Evolutionary conservation across 2,329 filamentous ascomycete genomes (phyloP).

Genomic region (Colletotrichum liaoningense): DNA sequence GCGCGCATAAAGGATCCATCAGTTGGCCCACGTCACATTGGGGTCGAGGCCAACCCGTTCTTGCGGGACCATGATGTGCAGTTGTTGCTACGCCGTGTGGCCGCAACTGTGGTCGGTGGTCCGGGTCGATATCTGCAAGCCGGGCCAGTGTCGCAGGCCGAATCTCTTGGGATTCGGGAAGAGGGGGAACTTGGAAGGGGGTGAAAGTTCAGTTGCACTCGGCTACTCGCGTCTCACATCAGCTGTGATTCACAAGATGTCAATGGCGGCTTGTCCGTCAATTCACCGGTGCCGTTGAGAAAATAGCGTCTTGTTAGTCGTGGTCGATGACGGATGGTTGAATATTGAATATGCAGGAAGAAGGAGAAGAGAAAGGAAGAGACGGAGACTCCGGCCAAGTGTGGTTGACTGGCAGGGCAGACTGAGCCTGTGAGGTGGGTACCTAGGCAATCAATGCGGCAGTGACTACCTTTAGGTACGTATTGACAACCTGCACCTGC

Average conservation of each 20-base stretch:
- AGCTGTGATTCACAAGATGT: not conserved
- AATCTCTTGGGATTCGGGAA: not conserved
- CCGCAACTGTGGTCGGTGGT: not conserved
- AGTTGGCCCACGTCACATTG: constrained; percentile 16
- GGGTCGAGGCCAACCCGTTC: constrained; percentile 13
- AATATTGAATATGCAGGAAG: constrained; percentile 6
- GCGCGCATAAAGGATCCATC: not conserved
- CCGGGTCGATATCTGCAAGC: not conserved
- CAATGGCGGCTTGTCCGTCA: not conserved
- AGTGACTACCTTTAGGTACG: not conserved
- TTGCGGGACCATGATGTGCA: constrained; percentile 23
- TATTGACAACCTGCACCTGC: too few species aligned
- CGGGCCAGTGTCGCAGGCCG: not conserved
- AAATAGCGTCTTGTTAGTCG: not conserved
- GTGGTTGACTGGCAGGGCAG: not conserved
- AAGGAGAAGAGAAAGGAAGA: not conserved
- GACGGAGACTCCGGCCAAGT: constrained; percentile 16
- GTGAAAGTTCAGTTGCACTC: not conserved
- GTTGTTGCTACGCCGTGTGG: constrained; percentile 1
- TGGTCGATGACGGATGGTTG: not conserved
- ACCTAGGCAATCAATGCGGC: not conserved
- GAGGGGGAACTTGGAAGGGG: not conserved
- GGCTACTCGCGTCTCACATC: not conserved
- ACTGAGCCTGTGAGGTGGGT: not conserved
- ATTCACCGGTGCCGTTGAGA: not conserved